Conservation (phyloP, 78 protist genomes). For the Planoprotostelium fungivorum region DNA sequence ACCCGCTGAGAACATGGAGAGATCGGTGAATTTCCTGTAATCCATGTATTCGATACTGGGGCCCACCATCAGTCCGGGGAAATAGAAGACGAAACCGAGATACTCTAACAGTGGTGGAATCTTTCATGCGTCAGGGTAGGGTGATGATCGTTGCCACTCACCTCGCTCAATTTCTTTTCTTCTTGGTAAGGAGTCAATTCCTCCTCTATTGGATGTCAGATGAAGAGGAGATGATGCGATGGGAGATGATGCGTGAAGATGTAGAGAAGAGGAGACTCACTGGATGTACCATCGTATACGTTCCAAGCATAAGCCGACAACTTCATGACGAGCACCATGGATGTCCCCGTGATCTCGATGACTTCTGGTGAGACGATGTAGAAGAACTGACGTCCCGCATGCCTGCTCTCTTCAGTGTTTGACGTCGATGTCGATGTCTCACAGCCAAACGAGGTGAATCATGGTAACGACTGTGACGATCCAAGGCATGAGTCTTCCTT, state of each 20-base stretch:
- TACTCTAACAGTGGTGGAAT: slow-evolving; percentile 61
- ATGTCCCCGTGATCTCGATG: slow-evolving; percentile 48
- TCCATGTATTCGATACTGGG: slow-evolving; percentile 61
- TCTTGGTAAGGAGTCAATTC: slow-evolving; percentile 37
- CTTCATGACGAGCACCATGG: slow-evolving; percentile 60
- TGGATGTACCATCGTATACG: slow-evolving; percentile 44
- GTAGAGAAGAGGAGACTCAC: too few species aligned
- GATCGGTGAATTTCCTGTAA: slow-evolving; percentile 27
- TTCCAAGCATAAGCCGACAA: slow-evolving; percentile 57
- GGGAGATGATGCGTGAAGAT: background rate
- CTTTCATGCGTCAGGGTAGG: slow-evolving; percentile 25
- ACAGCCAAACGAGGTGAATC: background rate
- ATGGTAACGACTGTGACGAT: background rate
- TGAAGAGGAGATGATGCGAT: too few species aligned
- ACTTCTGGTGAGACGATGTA: too few species aligned
- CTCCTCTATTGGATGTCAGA: background rate
- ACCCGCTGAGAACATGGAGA: too few species aligned
- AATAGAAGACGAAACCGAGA: slow-evolving; percentile 51
- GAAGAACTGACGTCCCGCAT: too few species aligned
- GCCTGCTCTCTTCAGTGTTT: background rate
- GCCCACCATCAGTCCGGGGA: slow-evolving; percentile 64
- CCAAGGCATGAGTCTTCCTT: background rate
- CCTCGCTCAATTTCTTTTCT: too few species aligned
- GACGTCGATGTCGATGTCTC: background rate
- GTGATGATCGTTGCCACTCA: too few species aligned